phyloP scores from a whole-genome alignment of 129 eudicot genomes.

The Centaurea solstitialis region DNA sequence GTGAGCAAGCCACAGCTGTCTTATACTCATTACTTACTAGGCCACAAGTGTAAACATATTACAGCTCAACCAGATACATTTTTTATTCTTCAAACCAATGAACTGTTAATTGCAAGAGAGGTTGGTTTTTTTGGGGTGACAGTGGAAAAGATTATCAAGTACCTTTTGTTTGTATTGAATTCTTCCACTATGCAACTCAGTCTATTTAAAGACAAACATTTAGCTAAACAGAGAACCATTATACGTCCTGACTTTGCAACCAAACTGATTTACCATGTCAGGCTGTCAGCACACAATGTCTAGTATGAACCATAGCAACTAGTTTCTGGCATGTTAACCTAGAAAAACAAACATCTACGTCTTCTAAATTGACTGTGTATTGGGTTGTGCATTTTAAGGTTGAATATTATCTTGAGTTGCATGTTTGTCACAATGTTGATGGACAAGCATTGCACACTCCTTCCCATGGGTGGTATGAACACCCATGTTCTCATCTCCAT shows the following conservation, averaged over 20 bases:
- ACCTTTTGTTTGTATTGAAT: neutral
- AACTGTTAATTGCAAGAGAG: neutral
- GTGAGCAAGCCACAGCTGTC: constrained; percentile 18
- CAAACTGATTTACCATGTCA: no score
- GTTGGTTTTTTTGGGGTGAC: no score
- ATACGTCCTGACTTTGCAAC: no score
- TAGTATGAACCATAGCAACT: neutral
- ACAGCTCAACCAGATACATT: neutral
- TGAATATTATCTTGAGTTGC: neutral
- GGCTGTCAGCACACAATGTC: no score
- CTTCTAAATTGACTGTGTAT: neutral
- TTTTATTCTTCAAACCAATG: neutral
- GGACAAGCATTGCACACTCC: neutral
- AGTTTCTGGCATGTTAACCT: neutral
- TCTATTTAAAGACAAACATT: neutral
- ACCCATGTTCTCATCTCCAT: neutral
- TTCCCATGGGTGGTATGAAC: neutral
- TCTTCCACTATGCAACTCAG: neutral
- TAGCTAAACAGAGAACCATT: neutral
- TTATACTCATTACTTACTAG: neutral
- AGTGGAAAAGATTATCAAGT: neutral
- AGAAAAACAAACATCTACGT: neutral
- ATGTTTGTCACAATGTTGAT: neutral
- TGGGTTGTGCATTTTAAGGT: neutral
- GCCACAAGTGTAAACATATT: neutral